Percentiles rank a stretch among this genome's conserved stretches.
Evolutionary conservation across 1,284 basidiomycete genomes (phyloP).

Genomic region (Entoloma clypeatum): DNA sequence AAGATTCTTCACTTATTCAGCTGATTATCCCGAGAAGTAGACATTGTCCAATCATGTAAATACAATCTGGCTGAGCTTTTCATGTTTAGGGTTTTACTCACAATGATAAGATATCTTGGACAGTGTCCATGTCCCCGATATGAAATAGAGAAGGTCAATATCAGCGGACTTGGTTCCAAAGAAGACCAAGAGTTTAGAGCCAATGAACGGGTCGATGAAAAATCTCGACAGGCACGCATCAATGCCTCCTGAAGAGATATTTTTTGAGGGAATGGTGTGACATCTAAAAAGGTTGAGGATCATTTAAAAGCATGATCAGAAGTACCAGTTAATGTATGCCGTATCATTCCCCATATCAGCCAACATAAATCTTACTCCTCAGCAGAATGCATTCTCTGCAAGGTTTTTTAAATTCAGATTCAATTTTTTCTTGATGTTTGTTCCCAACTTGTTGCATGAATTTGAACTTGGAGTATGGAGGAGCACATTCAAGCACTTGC

Average conservation of each 20-base stretch:
- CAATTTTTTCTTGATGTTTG: conserved; percentile 13
- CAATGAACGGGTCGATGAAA: not conserved
- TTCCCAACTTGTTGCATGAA: conserved; percentile 17
- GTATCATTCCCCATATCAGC: not conserved
- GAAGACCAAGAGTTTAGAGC: conserved; percentile 12
- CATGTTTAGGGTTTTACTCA: conserved; percentile 27
- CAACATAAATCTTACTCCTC: not conserved
- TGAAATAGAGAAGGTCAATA: conserved; percentile 18
- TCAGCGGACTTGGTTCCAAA: conserved; percentile 14
- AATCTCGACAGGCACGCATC: not conserved
- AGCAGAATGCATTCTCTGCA: conserved; percentile 14
- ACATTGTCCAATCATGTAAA: not conserved
- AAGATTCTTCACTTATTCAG: conserved; percentile 8
- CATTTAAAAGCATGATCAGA: conserved; percentile 1
- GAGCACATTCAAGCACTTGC: conserved; percentile 13
- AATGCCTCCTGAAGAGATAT: conserved; percentile 1
- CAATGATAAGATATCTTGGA: conserved; percentile 25
- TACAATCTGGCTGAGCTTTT: not conserved
- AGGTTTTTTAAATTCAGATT: conserved; percentile 8
- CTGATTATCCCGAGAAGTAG: conserved; percentile 6
- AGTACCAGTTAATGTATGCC: conserved; percentile 1
- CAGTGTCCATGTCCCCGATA: conserved; percentile 27
- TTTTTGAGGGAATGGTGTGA: not conserved
- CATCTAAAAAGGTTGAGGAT: not conserved
- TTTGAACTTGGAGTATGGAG: conserved; percentile 18